Base-by-base conservation (phyloP, 805 yeast species). In the Candida xiaguanensis region DNA sequence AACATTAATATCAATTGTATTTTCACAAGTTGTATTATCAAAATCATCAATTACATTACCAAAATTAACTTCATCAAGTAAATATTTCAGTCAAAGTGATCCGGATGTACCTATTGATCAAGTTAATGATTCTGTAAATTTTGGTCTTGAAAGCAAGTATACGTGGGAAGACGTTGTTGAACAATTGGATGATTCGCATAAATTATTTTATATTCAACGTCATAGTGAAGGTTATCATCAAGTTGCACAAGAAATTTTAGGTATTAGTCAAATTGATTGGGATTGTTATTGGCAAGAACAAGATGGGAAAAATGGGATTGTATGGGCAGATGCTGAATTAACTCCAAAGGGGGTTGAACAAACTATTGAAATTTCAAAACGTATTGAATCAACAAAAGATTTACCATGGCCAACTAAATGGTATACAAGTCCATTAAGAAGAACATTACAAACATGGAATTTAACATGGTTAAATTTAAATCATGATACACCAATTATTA, bases 181-280 rank as follows among this genome's bases (percentile, higher is more conserved):
- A 2, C 33, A 45, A n/a, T 19, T 56, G 8, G 40, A 31, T 9
- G 26, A 38, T 8, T 31, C 47, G 17, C 32, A 34, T 9, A 61
- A 60, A 39, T 41, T 62, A 23, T 42, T 62, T 14, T 60, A 56
- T 29, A 36, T 62, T 7, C 62, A 56, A 26, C 47, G 68, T 39
- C 68, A 62, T 41, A 65, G 65, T 8, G 61, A 61, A 46, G 67
- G 63, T 8, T 56, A 42, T 38, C 68, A 62, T 40, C 39, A 20
- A 14, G 23, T 20, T 17, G 64, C 57, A 1, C 52, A 52, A 2
- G 12, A 14, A 13, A 5, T 15, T 7, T 24, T 34, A 16, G 33
- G 33, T 5, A 25, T 29, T 9, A 7, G 16, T 4, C 13, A 13
- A 2, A 25, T 27, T 3, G 52, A 55, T 5, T 61, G 65, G 65